Evolutionary conservation across 2,329 filamentous ascomycete genomes (phyloP).

Genomic region (Aspergillus sp.): DNA sequence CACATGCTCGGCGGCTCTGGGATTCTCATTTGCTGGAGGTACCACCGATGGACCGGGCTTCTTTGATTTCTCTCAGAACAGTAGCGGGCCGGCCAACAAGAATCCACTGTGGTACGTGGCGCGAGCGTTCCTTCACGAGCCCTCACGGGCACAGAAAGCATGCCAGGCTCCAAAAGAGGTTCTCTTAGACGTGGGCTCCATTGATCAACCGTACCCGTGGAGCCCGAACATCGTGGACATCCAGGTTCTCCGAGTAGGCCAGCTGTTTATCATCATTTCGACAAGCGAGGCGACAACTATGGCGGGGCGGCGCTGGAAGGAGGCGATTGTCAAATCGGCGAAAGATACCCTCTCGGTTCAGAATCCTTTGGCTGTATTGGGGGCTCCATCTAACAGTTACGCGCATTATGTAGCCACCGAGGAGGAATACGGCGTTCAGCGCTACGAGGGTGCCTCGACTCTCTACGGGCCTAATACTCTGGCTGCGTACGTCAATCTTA

Average conservation of each 20-base stretch:
- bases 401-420: conserved; percentile 77
- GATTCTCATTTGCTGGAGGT: conserved; percentile 89
- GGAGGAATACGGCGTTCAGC: conserved; percentile 79
- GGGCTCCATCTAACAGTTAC: conserved; percentile 88
- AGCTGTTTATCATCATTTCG: conserved; percentile 78
- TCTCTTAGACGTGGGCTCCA: conserved; percentile 81
- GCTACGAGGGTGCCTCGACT: conserved; percentile 93
- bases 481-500: conserved; percentile 83
- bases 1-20: conserved; percentile 84
- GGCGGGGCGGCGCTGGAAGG: conserved; percentile 83
- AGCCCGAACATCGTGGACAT: conserved; percentile 89
- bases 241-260: conserved; percentile 79
- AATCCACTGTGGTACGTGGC: conserved; percentile 82
- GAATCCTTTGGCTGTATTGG: conserved; percentile 73
- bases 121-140: conserved; percentile 68
- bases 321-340: conserved; percentile 61
- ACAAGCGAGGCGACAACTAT: conserved; percentile 91
- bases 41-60: conserved; percentile 88
- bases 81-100: conserved; percentile 66
- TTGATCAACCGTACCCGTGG: conserved; percentile 79
- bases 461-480: conserved; percentile 81
- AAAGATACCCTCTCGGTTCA: conserved; percentile 50
- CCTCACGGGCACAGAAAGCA: conserved; percentile 65
- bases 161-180: conserved; percentile 85
- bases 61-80: conserved; percentile 91